Conservation (phyloP, 164 flowering plant genomes). For the Amborella trichopoda region DNA sequence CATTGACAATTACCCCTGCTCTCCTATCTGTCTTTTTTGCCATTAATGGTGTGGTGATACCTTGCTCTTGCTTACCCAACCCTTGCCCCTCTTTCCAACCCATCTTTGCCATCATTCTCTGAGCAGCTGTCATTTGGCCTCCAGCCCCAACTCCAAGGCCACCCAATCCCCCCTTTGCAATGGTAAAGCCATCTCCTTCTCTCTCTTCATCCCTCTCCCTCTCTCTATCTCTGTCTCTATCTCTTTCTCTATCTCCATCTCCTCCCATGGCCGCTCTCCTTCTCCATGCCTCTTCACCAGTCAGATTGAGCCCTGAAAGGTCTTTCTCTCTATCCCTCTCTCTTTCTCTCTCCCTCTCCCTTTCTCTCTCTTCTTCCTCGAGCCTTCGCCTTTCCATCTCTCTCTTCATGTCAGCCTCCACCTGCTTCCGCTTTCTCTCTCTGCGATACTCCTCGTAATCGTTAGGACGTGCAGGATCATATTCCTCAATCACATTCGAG, state of each 20-base stretch:
- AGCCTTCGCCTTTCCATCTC: slow-evolving; percentile 39
- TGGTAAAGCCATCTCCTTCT: slow-evolving; percentile 60
- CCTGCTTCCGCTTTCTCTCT: slow-evolving; percentile 47
- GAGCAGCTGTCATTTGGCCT: slow-evolving; percentile 99
- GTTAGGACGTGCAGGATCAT: slow-evolving; percentile 92
- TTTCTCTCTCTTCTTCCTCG: slow-evolving; percentile 54
- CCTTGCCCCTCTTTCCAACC: slow-evolving; percentile 99
- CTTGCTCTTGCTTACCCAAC: slow-evolving; percentile 98
- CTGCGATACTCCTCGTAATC: slow-evolving; percentile 79
- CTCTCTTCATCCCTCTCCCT: slow-evolving; percentile 52
- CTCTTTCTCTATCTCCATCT: slow-evolving; percentile 3
- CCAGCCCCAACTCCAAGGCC: slow-evolving; percentile 96
- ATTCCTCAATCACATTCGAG: slow-evolving; percentile 73
- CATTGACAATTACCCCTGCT: slow-evolving; percentile 98
- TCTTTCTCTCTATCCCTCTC: slow-evolving; percentile 36
- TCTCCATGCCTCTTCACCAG: slow-evolving; percentile 98
- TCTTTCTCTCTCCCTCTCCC: slow-evolving; percentile 35
- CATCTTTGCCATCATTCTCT: slow-evolving; percentile 99
- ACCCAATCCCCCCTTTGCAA: slow-evolving; percentile 75
- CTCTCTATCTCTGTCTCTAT: slow-evolving; percentile 25
- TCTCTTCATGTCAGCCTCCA: slow-evolving; percentile 55
- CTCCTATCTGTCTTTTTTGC: slow-evolving; percentile 94
- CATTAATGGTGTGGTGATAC: slow-evolving; percentile 94
- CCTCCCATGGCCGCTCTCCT: slow-evolving; percentile 87
- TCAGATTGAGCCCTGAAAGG: slow-evolving; percentile 33